Evolutionary conservation across 768 basidiomycete species (phyloP).

Genomic region (Crucibulum laeve): DNA sequence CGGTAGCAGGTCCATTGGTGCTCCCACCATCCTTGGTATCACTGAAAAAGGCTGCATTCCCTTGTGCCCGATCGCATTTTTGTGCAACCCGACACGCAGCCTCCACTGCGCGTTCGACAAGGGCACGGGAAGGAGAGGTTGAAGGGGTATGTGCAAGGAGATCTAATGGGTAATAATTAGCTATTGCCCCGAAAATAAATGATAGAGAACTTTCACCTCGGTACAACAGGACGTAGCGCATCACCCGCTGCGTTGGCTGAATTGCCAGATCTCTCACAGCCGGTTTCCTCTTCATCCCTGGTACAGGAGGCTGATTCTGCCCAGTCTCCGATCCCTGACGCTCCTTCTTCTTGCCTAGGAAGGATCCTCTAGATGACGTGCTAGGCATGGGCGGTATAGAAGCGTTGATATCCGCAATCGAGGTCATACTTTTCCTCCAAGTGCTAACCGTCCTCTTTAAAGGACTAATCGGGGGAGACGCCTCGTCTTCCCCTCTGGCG

Average conservation of each 20-base stretch:
- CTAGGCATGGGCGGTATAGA: conserved; percentile 3
- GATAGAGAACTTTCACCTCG: conserved; percentile 35
- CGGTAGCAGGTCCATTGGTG: too few species aligned
- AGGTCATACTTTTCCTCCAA: conserved; percentile 21
- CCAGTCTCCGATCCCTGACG: neutral
- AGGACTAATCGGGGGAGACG: conserved; percentile 6
- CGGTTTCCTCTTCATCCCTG: conserved; percentile 13
- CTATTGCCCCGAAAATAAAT: conserved; percentile 1
- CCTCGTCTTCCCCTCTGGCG: too few species aligned
- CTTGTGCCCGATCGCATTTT: conserved; percentile 59
- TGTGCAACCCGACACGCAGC: conserved; percentile 53
- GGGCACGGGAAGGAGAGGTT: conserved; percentile 44
- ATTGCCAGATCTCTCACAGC: conserved; percentile 61
- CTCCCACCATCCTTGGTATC: neutral
- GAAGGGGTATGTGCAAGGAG: conserved; percentile 51
- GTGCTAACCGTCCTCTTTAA: conserved; percentile 10
- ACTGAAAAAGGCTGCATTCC: conserved; percentile 32
- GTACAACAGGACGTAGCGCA: conserved; percentile 62
- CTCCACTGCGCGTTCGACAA: conserved; percentile 57
- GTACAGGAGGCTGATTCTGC: neutral
- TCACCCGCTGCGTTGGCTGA: conserved; percentile 61
- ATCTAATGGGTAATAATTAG: conserved; percentile 30
- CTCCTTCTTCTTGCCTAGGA: conserved; percentile 8
- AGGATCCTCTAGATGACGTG: conserved; percentile 5
- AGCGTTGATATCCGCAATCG: conserved; percentile 6